Evolutionary conservation across 495 filamentous ascomycete genomes (phyloP).

Genomic region (Talaromyces proteolyticus): DNA sequence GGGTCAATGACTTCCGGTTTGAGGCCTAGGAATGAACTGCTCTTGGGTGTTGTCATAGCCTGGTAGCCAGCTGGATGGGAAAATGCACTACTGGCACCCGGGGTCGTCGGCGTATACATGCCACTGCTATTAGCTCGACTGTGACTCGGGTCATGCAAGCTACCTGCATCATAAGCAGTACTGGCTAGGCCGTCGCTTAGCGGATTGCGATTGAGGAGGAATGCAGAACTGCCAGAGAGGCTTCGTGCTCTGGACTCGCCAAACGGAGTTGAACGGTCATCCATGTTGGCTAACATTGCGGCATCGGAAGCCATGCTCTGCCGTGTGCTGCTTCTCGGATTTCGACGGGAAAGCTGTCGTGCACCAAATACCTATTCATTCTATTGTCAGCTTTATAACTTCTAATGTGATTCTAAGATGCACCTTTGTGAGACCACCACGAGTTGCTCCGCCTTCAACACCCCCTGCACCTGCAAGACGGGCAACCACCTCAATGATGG

Average conservation of each 20-base stretch:
- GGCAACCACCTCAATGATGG: conserved; percentile 79
- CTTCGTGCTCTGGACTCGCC: conserved; percentile 66
- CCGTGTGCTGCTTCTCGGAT: conserved; percentile 55
- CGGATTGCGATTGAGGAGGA: conserved; percentile 56
- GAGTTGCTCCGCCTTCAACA: conserved; percentile 64
- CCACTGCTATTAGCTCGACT: conserved; percentile 45
- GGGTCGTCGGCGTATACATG: conserved; percentile 60
- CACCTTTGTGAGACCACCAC: conserved; percentile 81
- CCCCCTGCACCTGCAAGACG: conserved; percentile 75
- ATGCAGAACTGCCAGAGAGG: conserved; percentile 75
- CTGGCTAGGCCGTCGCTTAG: conserved; percentile 42
- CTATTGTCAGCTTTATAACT: too few species aligned
- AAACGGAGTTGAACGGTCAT: conserved; percentile 60
- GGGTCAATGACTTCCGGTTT: conserved; percentile 53
- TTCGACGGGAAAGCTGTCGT: conserved; percentile 80
- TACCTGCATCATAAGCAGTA: conserved; percentile 37
- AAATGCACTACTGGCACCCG: conserved; percentile 60
- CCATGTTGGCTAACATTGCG: conserved; percentile 66
- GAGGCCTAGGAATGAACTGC: conserved; percentile 36
- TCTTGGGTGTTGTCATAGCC: conserved; percentile 31
- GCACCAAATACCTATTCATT: conserved; percentile 67
- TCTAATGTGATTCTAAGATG: conserved; percentile 22
- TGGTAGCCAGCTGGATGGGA: conserved; percentile 57
- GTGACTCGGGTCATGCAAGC: conserved; percentile 40
- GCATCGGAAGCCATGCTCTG: conserved; percentile 76